Evolutionary conservation across 495 filamentous ascomycete genomes (phyloP), one percentile per base, ranked within the genome.

Genomic region (Aspergillus olivimuriae): DNA sequence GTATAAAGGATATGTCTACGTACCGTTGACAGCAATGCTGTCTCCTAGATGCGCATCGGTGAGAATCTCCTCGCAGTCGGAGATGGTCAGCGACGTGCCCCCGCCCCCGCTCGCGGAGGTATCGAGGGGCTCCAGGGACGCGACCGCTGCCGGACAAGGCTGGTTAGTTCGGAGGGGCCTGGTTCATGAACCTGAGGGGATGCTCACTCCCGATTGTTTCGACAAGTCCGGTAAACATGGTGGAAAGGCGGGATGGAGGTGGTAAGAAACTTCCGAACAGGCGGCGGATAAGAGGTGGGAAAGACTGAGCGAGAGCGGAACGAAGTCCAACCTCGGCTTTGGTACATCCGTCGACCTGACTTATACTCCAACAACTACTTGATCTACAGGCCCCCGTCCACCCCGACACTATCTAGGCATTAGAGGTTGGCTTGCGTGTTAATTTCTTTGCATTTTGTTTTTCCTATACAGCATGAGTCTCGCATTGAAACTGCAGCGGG

Each of bases 201-300:
- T 11, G 28, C 78, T 66, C 68, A 94, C 94, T 88, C 64, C 94
- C 94, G 34, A 97, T 86, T 37, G 80, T 84, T 70, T 99, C 94
- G 31, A 99, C 87, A 47, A 99, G 86, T 47, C 92, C 92, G 39
- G 92, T 98, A 62, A 98, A 98, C 92, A 98, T 98, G 34, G 39
- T 78, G 60, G 35, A 9, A 33, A 3, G 18, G 34, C 30, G 36
- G 34, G 15, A 20, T 22, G 30, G 37, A 32, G 22, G 22, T 35
- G 48, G 53, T 48, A 51, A 40, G 40, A 41, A 44, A 48, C 41
- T 12, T 26, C 26, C 28, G 40, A 43, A 8, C 14, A 33, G 17
- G 24, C 28, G 11, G 43, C 39, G 34, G 43, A 46, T 47, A 22
- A 41, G 45, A 55, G 48, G 42, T 45, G 48, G 41, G 47, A 40